Percentiles rank a stretch among this genome's conserved stretches.
Evolutionary conservation across 768 basidiomycete genomes (phyloP).

Genomic region (Pleurotus salmoneostramineus): DNA sequence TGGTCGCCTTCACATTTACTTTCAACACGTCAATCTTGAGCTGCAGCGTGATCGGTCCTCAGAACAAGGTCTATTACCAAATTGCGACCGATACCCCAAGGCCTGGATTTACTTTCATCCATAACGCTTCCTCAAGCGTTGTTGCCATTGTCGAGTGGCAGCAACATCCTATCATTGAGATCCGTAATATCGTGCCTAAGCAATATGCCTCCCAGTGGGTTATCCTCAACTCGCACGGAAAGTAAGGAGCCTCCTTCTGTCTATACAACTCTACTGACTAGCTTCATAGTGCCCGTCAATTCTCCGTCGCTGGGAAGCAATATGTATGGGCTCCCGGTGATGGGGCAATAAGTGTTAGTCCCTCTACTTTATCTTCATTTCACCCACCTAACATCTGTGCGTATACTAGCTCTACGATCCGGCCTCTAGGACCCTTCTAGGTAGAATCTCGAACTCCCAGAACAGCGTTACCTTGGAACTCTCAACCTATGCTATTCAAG

Average conservation of each 20-base stretch:
- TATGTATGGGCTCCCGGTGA: constrained; percentile 37
- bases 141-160: constrained; percentile 42
- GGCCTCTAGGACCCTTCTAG: constrained; percentile 11
- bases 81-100: constrained; percentile 33
- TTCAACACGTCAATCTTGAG: constrained; percentile 36
- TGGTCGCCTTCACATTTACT: constrained; percentile 38
- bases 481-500: constrained; percentile 39
- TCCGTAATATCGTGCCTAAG: constrained; percentile 26
- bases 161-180: constrained; percentile 28
- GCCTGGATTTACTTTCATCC: constrained; percentile 33
- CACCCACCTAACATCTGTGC: neutral
- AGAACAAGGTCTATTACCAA: constrained; percentile 32
- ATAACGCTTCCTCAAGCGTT: constrained; percentile 28
- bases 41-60: constrained; percentile 37
- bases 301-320: constrained; percentile 30
- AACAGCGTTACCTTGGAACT: constrained; percentile 38
- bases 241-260: constrained; percentile 23
- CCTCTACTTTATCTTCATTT: neutral
- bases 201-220: constrained; percentile 39
- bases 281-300: constrained; percentile 28
- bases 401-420: constrained; percentile 13
- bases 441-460: constrained; percentile 32
- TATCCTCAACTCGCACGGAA: constrained; percentile 31
- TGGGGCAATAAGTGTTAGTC: constrained; percentile 20
- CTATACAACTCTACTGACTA: neutral